Percentiles rank a stretch among this genome's conserved stretches.
phyloP scores from a whole-genome alignment of 2,329 filamentous ascomycete genomes.

The Huntiella decipiens region DNA sequence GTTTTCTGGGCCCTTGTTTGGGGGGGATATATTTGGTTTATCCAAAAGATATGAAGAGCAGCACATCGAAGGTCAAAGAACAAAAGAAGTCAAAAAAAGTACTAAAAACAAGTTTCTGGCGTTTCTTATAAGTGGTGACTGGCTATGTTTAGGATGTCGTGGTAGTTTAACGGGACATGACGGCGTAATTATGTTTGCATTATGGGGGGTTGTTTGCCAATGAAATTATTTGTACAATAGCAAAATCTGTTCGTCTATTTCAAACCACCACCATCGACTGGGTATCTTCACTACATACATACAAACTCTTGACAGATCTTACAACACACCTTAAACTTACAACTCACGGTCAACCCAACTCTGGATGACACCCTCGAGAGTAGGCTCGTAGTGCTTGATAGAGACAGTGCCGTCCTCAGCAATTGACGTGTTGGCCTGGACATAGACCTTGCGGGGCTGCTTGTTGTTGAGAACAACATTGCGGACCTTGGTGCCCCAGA shows the following conservation, averaged over 20 bases:
- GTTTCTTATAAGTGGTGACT: neutral
- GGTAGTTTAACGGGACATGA: too few species aligned
- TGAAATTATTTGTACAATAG: too few species aligned
- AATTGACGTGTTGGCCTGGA: conserved; percentile 75
- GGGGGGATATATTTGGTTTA: too few species aligned
- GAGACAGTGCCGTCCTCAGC: conserved; percentile 50
- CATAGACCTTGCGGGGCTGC: conserved; percentile 76
- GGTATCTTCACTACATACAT: too few species aligned
- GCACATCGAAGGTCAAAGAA: conserved; percentile 6
- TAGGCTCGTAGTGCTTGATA: conserved; percentile 73
- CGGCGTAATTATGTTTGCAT: too few species aligned
- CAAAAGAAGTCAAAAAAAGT: conserved; percentile 9
- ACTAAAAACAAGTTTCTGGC: conserved; percentile 2
- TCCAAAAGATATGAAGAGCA: conserved; percentile 9
- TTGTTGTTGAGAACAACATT: conserved; percentile 58
- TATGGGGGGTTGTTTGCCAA: too few species aligned
- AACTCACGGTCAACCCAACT: conserved; percentile 52
- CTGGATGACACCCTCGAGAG: conserved; percentile 61
- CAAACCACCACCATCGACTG: too few species aligned
- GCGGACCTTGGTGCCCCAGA: conserved; percentile 65
- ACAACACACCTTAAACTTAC: conserved; percentile 15
- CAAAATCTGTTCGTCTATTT: too few species aligned
- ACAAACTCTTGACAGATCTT: too few species aligned
- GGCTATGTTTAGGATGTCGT: too few species aligned
- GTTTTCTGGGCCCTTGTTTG: too few species aligned